Conservation (phyloP, 2,329 filamentous ascomycete genomes). For the Allantophomopsis cytisporea region DNA sequence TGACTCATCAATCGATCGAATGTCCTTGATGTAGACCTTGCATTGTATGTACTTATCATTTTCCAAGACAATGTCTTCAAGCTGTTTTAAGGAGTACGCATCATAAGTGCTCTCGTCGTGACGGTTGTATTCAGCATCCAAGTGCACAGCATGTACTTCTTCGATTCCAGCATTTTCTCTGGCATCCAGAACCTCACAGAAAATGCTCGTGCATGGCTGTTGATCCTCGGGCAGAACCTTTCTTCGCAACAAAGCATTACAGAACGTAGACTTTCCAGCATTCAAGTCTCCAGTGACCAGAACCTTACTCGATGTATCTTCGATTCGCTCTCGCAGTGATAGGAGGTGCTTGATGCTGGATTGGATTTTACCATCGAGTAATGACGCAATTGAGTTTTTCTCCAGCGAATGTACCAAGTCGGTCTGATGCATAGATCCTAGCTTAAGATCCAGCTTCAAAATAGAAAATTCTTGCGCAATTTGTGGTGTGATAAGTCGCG, state of each 20-base stretch:
- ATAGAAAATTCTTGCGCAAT: slow-evolving; percentile 94
- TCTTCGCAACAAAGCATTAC: slow-evolving; percentile 85
- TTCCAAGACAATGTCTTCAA: slow-evolving; percentile 84
- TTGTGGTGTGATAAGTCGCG: slow-evolving; percentile 77
- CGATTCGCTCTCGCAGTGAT: slow-evolving; percentile 80
- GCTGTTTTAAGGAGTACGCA: slow-evolving; percentile 61
- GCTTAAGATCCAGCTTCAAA: slow-evolving; percentile 84
- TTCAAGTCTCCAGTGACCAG: slow-evolving; percentile 92
- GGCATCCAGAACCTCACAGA: slow-evolving; percentile 91
- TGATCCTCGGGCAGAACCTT: slow-evolving; percentile 95
- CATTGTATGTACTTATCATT: slow-evolving; percentile 84
- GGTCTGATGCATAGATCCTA: slow-evolving; percentile 73
- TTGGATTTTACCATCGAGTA: slow-evolving; percentile 87
- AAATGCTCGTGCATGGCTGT: slow-evolving; percentile 95
- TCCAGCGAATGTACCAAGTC: slow-evolving; percentile 92
- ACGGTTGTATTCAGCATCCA: slow-evolving; percentile 65
- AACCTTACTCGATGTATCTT: slow-evolving; percentile 95
- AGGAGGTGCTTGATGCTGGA: slow-evolving; percentile 86
- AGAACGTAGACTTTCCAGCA: slow-evolving; percentile 96
- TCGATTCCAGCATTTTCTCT: slow-evolving; percentile 83
- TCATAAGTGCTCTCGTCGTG: slow-evolving; percentile 92
- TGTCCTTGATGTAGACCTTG: slow-evolving; percentile 93
- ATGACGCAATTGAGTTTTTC: slow-evolving; percentile 76
- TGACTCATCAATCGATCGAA: slow-evolving; percentile 79
- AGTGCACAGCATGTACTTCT: slow-evolving; percentile 91